phyloP scores from a whole-genome alignment of 2,329 filamentous ascomycete species.

The Periconia sp. region DNA sequence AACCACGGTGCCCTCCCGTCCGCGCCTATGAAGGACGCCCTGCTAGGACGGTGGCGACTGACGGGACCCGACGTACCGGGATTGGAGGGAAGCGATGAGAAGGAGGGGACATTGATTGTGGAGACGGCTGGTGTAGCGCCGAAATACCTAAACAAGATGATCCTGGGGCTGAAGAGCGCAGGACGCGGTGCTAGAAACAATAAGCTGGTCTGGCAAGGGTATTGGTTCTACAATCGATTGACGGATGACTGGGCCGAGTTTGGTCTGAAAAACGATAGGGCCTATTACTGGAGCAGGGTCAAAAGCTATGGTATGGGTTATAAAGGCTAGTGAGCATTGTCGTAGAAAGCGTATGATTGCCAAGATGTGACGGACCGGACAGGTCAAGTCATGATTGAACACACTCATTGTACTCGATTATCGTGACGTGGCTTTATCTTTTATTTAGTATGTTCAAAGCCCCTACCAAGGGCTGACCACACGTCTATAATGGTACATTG shows the following conservation, averaged over 20 bases:
- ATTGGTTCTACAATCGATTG: constrained; percentile 87
- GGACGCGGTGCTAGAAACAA: constrained; percentile 73
- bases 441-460: no score
- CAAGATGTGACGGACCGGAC: no score
- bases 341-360: no score
- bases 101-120: constrained; percentile 63
- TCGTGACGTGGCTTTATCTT: no score
- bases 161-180: constrained; percentile 72
- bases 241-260: constrained; percentile 94
- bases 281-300: constrained; percentile 68
- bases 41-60: constrained; percentile 70
- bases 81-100: constrained; percentile 18
- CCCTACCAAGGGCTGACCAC: no score
- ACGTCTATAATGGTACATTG: no score
- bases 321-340: no score
- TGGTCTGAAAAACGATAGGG: constrained; percentile 64
- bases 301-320: constrained; percentile 62
- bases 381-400: no score
- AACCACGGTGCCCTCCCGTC: constrained; percentile 51
- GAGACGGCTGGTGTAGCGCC: constrained; percentile 83
- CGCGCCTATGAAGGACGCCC: constrained; percentile 71
- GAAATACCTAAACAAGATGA: constrained; percentile 86
- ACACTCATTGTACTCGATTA: no score
- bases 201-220: constrained; percentile 86
- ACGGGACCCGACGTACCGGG: constrained; percentile 54